Evolutionary conservation across 1,284 basidiomycete genomes (phyloP).

Genomic region (Ganoderma sinense): DNA sequence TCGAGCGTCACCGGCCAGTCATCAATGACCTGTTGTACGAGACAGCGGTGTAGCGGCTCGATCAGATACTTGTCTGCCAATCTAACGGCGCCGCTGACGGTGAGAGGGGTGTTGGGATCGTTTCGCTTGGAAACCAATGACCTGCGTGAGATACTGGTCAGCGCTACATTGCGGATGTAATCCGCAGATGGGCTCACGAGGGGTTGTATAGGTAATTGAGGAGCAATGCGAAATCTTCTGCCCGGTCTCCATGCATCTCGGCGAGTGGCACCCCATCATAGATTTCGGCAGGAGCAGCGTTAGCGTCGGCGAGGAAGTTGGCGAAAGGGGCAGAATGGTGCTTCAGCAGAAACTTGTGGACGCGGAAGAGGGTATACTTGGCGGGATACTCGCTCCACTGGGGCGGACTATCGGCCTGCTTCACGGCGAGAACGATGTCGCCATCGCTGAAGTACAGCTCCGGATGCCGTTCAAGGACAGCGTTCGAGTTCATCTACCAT

Average conservation of each 20-base stretch:
- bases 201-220: background rate
- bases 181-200: background rate
- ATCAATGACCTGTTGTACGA: background rate
- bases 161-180: background rate
- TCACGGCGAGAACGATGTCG: background rate
- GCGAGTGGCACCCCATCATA: background rate
- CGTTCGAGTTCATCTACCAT: background rate
- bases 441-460: background rate
- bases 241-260: background rate
- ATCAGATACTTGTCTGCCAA: background rate
- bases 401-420: background rate
- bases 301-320: background rate
- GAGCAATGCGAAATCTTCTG: background rate
- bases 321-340: background rate
- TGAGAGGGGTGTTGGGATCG: background rate
- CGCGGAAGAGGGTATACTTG: background rate
- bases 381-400: background rate
- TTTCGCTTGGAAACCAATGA: background rate
- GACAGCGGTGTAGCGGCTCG: background rate
- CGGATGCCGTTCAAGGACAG: background rate
- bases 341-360: background rate
- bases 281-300: background rate
- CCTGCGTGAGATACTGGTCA: background rate
- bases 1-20: background rate
- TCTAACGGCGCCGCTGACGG: background rate